Conservation (phyloP, 78 protist genomes). For the Tieghemostelium lacteum region DNA sequence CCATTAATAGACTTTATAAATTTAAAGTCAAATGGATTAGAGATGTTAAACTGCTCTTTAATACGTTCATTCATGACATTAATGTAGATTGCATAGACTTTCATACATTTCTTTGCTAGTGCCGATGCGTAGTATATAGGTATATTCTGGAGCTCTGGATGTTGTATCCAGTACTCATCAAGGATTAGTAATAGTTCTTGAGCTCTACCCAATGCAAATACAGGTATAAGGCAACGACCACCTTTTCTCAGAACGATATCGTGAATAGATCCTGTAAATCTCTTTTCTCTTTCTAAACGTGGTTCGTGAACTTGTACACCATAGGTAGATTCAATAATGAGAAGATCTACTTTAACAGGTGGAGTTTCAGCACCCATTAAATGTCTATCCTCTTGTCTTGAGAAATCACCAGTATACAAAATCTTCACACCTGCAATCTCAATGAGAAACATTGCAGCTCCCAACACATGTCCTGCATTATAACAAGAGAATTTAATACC, state of each 20-base stretch:
- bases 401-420: slow-evolving; percentile 98
- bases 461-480: slow-evolving; percentile 99
- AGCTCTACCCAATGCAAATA: slow-evolving; percentile 98
- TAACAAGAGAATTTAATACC: slow-evolving; percentile 83
- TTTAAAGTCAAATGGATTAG: slow-evolving; percentile 95
- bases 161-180: slow-evolving; percentile 86
- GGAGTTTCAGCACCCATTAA: slow-evolving; percentile 98
- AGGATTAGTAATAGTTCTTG: slow-evolving; percentile 97
- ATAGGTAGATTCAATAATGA: slow-evolving; percentile 95
- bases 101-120: slow-evolving; percentile 94
- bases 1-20: slow-evolving; percentile 87
- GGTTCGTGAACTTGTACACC: slow-evolving; percentile 94
- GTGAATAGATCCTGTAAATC: slow-evolving; percentile 82
- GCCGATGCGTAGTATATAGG: slow-evolving; percentile 96
- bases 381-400: slow-evolving; percentile 96
- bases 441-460: slow-evolving; percentile 97
- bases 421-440: slow-evolving; percentile 94
- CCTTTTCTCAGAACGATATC: slow-evolving; percentile 75
- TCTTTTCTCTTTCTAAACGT: slow-evolving; percentile 90
- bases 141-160: slow-evolving; percentile 89
- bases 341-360: slow-evolving; percentile 89
- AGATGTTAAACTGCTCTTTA: slow-evolving; percentile 55
- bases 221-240: slow-evolving; percentile 96
- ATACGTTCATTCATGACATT: slow-evolving; percentile 94
- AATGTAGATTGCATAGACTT: slow-evolving; percentile 89